Evolutionary conservation across 2,329 filamentous ascomycete species (phyloP), one percentile per base, ranked within the genome.

Genomic region (Corniculantispora saksenae): DNA sequence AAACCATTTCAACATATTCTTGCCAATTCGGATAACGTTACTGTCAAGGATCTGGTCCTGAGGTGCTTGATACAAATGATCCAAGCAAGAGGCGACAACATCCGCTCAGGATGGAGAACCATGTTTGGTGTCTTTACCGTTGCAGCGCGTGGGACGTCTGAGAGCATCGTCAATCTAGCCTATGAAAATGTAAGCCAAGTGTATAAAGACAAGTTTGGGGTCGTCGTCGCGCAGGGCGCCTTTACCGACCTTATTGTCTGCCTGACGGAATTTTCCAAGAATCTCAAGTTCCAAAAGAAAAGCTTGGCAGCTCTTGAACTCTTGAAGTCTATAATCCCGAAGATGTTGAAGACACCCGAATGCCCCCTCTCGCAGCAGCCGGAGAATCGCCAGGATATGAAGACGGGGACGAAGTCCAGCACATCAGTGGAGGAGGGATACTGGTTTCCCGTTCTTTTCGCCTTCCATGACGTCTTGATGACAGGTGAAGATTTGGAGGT

Each of bases 51-150:
- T 72, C 94, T 99, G 91, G 93, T 97, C 54, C 82, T 99, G 27
- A 89, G 94, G 51, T 99, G 96, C 75, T 82, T 99, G 67, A 96
- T 97, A 64, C 96, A 99, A 78, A 99, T 99, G 96, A 97, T 99
- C 56, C 95, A 99, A 79, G 94, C 94, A 38, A 87, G 92, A 65
- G 96, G 96, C 7, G 91, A 97, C 77, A 98, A 98, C 71, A 99
- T 99, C 73, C 90, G 94, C 61, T 97, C 94, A 47, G 95, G 95
- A 6, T 99, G 95, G 95, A 91, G 95, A 75, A 98, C 96, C 23
- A 99, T 99, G 94, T 98, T 99, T 78, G 95, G 94, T 4, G 94
- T 97, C 35, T 99, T 99, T 74, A 97, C 94, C 1, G 93, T 98
- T 45, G 95, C 96, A 32, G 95, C 96, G 21, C 86, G 91, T 67